A percentile compares a stretch with the other conserved stretches of the same genome.
These are phyloP conservation scores for Coemansia sp. DNA, from an alignment of 192 early-diverging fungal species.

Conservation along the genomic window DNA sequence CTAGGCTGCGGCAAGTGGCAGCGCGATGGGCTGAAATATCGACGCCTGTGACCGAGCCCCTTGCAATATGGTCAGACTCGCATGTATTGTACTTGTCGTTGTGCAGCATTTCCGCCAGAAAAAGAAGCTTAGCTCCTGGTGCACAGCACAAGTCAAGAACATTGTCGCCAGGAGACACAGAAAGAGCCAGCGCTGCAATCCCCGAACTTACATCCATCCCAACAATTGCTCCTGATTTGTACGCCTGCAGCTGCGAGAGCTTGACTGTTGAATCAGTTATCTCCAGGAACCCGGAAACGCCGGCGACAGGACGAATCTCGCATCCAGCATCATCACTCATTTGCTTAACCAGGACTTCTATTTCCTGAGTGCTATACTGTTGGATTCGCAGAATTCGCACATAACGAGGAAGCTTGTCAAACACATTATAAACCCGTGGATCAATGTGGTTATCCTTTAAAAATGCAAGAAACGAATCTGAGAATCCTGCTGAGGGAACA, in stretches of 20 bases:
- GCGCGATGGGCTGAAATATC: conserved; percentile 76
- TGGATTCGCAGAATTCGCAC: conserved; percentile 59
- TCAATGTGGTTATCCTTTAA: conserved; percentile 71
- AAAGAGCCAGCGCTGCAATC: conserved; percentile 78
- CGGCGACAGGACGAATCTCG: conserved; percentile 47
- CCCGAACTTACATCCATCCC: conserved; percentile 87
- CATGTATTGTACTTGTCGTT: conserved; percentile 24
- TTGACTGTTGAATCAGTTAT: conserved; percentile 45
- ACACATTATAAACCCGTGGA: conserved; percentile 61
- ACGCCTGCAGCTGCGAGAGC: conserved; percentile 57
- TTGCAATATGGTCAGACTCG: not conserved
- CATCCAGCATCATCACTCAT: conserved; percentile 56
- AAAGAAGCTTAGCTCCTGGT: conserved; percentile 86
- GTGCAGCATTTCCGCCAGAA: conserved; percentile 70
- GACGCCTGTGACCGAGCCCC: conserved; percentile 89
- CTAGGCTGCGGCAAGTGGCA: conserved; percentile 69
- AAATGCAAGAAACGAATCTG: conserved; percentile 67
- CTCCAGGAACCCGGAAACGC: conserved; percentile 63
- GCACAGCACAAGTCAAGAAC: conserved; percentile 89
- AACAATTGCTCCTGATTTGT: conserved; percentile 52
- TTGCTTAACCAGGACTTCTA: conserved; percentile 31
- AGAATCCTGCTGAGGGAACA: conserved; percentile 35
- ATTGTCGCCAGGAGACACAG: conserved; percentile 72
- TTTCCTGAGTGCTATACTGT: conserved; percentile 39
- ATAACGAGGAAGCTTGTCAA: conserved; percentile 68